Conservation (phyloP, 495 filamentous ascomycete genomes). For the Aspergillus mulundensis region DNA sequence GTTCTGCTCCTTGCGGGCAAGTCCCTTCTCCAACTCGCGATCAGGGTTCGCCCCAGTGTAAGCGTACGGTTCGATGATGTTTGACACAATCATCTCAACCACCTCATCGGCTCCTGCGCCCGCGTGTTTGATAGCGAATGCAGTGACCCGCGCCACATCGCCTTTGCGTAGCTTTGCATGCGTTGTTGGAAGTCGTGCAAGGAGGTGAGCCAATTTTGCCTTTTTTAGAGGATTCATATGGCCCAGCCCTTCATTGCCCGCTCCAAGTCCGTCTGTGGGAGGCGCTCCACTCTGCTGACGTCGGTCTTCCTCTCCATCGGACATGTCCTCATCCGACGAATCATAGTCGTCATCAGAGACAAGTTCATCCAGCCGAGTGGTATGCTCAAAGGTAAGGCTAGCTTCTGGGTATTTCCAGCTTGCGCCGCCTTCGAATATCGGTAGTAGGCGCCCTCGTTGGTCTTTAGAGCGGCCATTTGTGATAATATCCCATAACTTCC, state of each 20-base stretch:
- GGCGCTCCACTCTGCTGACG: slow-evolving; percentile 53
- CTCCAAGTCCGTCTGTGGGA: slow-evolving; percentile 38
- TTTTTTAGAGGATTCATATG: slow-evolving; percentile 84
- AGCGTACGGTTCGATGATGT: slow-evolving; percentile 67
- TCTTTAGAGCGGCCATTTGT: slow-evolving; percentile 43
- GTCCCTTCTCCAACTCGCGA: slow-evolving; percentile 36
- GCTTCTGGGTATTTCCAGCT: slow-evolving; percentile 68
- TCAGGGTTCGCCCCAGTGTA: slow-evolving; percentile 59
- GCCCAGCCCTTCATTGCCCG: slow-evolving; percentile 51
- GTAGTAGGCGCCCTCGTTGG: slow-evolving; percentile 26
- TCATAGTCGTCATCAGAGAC: slow-evolving; percentile 80
- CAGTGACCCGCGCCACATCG: slow-evolving; percentile 80
- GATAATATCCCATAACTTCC: slow-evolving; percentile 81
- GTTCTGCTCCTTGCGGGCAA: slow-evolving; percentile 35
- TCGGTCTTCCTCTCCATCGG: slow-evolving; percentile 64
- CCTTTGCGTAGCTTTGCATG: slow-evolving; percentile 73
- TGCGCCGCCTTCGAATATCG: slow-evolving; percentile 65
- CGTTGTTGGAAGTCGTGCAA: slow-evolving; percentile 74
- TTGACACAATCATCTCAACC: slow-evolving; percentile 78
- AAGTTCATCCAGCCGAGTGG: slow-evolving; percentile 68
- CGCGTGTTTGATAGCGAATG: slow-evolving; percentile 87
- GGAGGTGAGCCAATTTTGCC: slow-evolving; percentile 73
- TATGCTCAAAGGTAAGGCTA: slow-evolving; percentile 67
- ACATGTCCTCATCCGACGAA: slow-evolving; percentile 83
- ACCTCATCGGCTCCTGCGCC: slow-evolving; percentile 79